Base-by-base conservation (phyloP, 2,329 filamentous ascomycete species). In the Cercospora nicotianae region DNA sequence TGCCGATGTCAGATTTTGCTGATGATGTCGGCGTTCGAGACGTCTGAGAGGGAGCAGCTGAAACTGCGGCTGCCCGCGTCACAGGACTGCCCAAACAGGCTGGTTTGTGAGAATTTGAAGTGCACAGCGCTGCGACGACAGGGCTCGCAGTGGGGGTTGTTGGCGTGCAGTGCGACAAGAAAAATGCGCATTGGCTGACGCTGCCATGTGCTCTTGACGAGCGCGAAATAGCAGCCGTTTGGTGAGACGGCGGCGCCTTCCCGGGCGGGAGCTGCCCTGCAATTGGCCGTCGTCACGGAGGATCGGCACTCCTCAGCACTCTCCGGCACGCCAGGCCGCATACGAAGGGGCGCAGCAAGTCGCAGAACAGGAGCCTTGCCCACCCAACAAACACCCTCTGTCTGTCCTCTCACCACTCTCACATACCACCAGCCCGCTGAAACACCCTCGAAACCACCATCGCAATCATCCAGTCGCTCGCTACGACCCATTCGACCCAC, bases 271-370 rank as follows among this genome's bases (percentile, higher is more conserved):
- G 48, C 23, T 28, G 48, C 1, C 12, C 23, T 55, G 48, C 48
- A 8, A 55, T 55, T 55, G 48, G 48, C 23, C 48, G 48, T 53
- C 48, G 23, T 53, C 48, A 53, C 48, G 48, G 48, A 55, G 23
- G 48, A 55, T 55, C 48, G 48, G 48, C 48, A 55, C 48, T 55
- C 48, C 48, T 55, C 48, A 55, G 20, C 18, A 13, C 48, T 53
- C 48, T 53, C 48, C 48, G 48, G 48, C 48, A 55, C 48, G 48
- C 48, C 26, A 12, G 48, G 23, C 48, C 45, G 20, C 48, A 26
- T 28, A 55, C 48, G 48, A 55, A 55, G 48, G 48, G 48, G 48
- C 48, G 48, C 48, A 55, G 48, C 48, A 55, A 16, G 48, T 53
- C 48, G 36, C 12, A 26, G 23, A n/a, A 28, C 48, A 28, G 48